A percentile compares a stretch with the other conserved stretches of the same genome.
phyloP scores from a whole-genome alignment of 176 grass and related monocot species.

The Avena atlantica region DNA sequence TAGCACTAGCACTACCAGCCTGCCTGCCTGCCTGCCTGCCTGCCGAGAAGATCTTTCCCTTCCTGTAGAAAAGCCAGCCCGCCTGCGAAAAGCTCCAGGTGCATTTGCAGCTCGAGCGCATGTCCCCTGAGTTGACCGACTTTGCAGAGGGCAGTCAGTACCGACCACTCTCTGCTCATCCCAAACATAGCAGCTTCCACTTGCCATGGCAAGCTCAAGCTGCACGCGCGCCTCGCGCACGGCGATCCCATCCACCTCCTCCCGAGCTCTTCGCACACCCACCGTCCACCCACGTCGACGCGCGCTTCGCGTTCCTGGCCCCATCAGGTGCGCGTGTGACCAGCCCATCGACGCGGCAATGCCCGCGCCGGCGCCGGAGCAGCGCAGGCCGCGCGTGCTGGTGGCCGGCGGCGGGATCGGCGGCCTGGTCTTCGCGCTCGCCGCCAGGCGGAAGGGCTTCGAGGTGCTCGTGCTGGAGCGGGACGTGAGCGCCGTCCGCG shows the following conservation, averaged over 20 bases:
- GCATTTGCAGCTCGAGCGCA: not conserved
- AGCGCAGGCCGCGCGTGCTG: conserved; percentile 56
- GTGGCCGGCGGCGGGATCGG: conserved; percentile 87
- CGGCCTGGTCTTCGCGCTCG: conserved; percentile 75
- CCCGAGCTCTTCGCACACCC: not conserved
- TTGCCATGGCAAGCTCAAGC: conserved; percentile 41
- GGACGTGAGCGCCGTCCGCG: conserved; percentile 81
- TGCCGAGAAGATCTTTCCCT: not conserved
- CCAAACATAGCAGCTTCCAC: not conserved
- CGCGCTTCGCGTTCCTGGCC: not conserved
- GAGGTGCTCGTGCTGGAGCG: conserved; percentile 84
- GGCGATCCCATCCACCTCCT: not conserved
- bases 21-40: no score
- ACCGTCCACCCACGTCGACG: not conserved
- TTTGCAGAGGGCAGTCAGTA: not conserved
- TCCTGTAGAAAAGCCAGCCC: not conserved
- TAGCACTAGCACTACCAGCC: not conserved
- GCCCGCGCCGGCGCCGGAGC: not conserved
- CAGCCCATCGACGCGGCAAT: conserved; percentile 31
- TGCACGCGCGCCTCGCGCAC: not conserved
- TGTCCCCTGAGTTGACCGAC: not conserved
- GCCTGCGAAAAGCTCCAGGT: not conserved
- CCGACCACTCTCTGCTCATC: not conserved
- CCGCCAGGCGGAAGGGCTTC: conserved; percentile 79
- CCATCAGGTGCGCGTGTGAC: not conserved